Evolutionary conservation across 1,139 yeast genomes (phyloP), one percentile per base, ranked within the genome.

Genomic region (Yamadazyma sp.): DNA sequence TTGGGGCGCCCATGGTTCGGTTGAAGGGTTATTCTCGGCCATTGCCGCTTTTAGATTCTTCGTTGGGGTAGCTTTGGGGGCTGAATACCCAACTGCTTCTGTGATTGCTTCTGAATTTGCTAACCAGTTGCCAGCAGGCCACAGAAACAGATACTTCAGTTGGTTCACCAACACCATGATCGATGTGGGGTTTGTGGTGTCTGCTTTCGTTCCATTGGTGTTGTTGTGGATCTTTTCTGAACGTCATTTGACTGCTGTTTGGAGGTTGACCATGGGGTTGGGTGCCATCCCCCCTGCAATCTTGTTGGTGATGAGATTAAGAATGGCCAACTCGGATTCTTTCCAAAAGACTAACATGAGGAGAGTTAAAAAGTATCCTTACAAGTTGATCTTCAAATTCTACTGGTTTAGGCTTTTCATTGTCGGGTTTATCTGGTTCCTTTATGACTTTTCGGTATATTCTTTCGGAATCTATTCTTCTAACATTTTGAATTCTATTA

Each of bases 31-130:
- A 64, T 79, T 88, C 50, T 82, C 88, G 5, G 92, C 95, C 16
- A 67, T 91, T 37, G 87, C 95, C 10, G 83, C 82, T 14, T 87
- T 85, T 61, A 77, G 98, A 59, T 87, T 87, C 64, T 85, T 91
- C 61, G 69, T 91, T 39, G 97, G 96, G 61, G 73, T 85, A 49
- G 94, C 89, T 47, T 78, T 80, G 54, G 92, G 92, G 50, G 91
- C 95, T 38, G 98, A 91, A 66, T 91, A 91, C 59, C 96, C 96
- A 33, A 84, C 95, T 17, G 88, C 96, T 28, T 86, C 96, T 2
- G 94, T 91, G 20, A 95, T 95, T 35, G 88, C 95, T 48, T 91
- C 96, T 23, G 98, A 91, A 64, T 94, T 95, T 35, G 83, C 95
- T 31, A 81, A 85, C 43, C 69, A 79, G 53, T 69, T 89, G 53